These are phyloP conservation scores for Globomyces pollinis-pini DNA, from an alignment of 192 early-diverging fungal species.

Conservation along the genomic window DNA sequence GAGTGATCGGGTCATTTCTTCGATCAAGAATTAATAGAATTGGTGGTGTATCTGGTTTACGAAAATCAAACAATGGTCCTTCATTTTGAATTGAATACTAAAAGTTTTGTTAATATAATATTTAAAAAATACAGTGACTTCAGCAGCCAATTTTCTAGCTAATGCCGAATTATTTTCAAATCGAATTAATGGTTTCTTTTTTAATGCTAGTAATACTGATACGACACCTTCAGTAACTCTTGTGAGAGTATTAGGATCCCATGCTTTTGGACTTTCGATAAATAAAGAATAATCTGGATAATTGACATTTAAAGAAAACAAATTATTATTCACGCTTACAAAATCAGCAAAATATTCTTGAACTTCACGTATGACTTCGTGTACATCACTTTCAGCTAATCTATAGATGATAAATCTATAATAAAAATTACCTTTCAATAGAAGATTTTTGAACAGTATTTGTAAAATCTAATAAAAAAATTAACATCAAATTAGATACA, in stretches of 20 bases:
- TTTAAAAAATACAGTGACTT: slow-evolving; percentile 56
- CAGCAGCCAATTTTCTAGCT: slow-evolving; percentile 73
- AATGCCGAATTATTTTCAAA: slow-evolving; percentile 78
- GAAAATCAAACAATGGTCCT: slow-evolving; percentile 68
- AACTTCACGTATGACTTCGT: slow-evolving; percentile 88
- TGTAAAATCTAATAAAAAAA: slow-evolving; percentile 81
- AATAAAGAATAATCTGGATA: slow-evolving; percentile 59
- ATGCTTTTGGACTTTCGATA: slow-evolving; percentile 59
- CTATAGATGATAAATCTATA: slow-evolving; percentile 12
- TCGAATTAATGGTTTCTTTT: slow-evolving; percentile 86
- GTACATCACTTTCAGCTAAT: slow-evolving; percentile 91
- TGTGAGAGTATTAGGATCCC: slow-evolving; percentile 72
- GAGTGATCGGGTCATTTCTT: slow-evolving; percentile 91
- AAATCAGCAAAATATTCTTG: slow-evolving; percentile 97
- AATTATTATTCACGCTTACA: slow-evolving; percentile 69
- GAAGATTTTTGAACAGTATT: slow-evolving; percentile 87
- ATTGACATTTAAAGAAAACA: slow-evolving; percentile 71
- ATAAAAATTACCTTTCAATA: no score
- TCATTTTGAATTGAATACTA: slow-evolving; percentile 74
- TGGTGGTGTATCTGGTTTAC: slow-evolving; percentile 72
- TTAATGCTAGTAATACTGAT: slow-evolving; percentile 71
- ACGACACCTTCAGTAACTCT: slow-evolving; percentile 72
- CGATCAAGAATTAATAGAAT: slow-evolving; percentile 88
- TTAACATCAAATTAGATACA: slow-evolving; percentile 49
- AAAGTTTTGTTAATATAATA: no score